These are phyloP conservation scores for Leccinellum rugosiceps DNA, from an alignment of 768 basidiomycete species.

Conservation along the genomic window DNA sequence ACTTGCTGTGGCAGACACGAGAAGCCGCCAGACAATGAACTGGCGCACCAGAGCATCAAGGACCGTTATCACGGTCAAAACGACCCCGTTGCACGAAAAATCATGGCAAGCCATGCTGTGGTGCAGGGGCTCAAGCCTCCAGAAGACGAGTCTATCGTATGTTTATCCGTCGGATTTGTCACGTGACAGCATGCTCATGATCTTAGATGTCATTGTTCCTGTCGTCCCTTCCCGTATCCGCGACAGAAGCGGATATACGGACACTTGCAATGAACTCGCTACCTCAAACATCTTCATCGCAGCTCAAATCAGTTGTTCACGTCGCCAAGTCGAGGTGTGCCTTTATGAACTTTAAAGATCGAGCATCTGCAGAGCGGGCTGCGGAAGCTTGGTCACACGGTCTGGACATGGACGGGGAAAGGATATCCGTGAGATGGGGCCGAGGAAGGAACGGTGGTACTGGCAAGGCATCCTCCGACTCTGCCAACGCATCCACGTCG, in stretches of 20 bases:
- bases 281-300: slow-evolving; percentile 56
- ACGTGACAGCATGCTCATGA: slow-evolving; percentile 2
- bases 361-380: slow-evolving; percentile 79
- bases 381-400: slow-evolving; percentile 91
- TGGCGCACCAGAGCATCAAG: slow-evolving; percentile 89
- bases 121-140: slow-evolving; percentile 83
- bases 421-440: slow-evolving; percentile 83
- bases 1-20: slow-evolving; percentile 63
- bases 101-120: slow-evolving; percentile 76
- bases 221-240: slow-evolving; percentile 64
- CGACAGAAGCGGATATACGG: slow-evolving; percentile 73
- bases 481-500: neutral
- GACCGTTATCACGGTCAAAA: slow-evolving; percentile 92
- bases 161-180: slow-evolving; percentile 31
- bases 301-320: slow-evolving; percentile 82
- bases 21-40: slow-evolving; percentile 74
- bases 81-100: slow-evolving; percentile 93
- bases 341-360: slow-evolving; percentile 89
- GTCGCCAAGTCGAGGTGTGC: slow-evolving; percentile 82
- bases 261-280: slow-evolving; percentile 67
- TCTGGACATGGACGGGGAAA: slow-evolving; percentile 78
- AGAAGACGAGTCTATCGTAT: slow-evolving; percentile 80
- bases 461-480: slow-evolving; percentile 31
- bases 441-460: slow-evolving; percentile 52
- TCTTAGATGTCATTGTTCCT: slow-evolving; percentile 82